Conservation (phyloP, 345 rosid genomes). For the Acer negundo region DNA sequence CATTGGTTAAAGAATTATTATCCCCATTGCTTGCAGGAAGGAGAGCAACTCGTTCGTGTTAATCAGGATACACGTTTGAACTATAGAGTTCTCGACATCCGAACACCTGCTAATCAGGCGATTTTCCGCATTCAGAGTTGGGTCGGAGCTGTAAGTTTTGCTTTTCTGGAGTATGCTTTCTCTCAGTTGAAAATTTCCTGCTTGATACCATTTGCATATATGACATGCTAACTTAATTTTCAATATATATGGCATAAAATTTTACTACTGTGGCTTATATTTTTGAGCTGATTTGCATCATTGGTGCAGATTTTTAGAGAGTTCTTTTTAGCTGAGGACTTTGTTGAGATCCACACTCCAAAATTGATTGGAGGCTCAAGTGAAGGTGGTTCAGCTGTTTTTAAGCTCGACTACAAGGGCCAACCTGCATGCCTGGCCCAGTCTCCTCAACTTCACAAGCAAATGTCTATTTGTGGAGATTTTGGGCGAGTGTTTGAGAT, state of each 20-base stretch:
- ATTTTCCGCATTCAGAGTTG: conserved; percentile 69
- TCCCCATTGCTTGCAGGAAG: conserved; percentile 39
- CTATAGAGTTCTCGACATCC: conserved; percentile 65
- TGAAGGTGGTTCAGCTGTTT: conserved; percentile 97
- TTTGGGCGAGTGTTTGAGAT: conserved; percentile 75
- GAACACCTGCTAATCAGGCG: conserved; percentile 85
- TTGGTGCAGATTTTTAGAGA: conserved; percentile 67
- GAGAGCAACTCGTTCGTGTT: conserved; percentile 64
- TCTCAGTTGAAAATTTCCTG: neutral
- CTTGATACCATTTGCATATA: neutral
- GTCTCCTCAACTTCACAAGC: conserved; percentile 96
- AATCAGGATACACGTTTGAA: conserved; percentile 87
- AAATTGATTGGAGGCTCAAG: conserved; percentile 87
- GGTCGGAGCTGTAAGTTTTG: conserved; percentile 45
- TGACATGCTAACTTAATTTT: neutral
- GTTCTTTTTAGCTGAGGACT: conserved; percentile 50
- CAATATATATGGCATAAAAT: neutral
- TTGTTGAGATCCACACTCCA: conserved; percentile 86
- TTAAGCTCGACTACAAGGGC: conserved; percentile 87
- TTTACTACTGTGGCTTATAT: neutral
- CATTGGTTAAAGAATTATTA: neutral
- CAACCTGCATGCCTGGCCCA: conserved; percentile 89
- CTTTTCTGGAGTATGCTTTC: neutral
- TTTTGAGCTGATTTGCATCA: neutral
- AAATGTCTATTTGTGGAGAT: conserved; percentile 86